Conservation (phyloP, 2,329 filamentous ascomycete species). For the Dactylellina leptospora region DNA sequence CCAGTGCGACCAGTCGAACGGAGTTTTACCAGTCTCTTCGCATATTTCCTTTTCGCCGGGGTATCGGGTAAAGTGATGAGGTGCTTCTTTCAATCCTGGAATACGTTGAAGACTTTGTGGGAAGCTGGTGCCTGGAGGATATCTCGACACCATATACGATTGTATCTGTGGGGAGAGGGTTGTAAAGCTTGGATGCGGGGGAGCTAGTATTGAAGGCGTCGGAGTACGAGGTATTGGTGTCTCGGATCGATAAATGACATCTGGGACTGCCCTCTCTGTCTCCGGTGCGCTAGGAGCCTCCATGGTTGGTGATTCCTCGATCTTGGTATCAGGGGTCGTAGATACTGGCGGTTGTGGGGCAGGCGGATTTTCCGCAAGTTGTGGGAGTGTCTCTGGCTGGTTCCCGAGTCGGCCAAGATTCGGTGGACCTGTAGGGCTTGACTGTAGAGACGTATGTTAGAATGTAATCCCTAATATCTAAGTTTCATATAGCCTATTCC, state of each 20-base stretch:
- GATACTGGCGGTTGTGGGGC: background rate
- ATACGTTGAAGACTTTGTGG: background rate
- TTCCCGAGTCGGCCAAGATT: background rate
- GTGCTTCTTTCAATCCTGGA: background rate
- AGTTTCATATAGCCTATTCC: too few relatives aligned
- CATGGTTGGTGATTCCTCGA: too few relatives aligned
- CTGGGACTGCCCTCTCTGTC: too few relatives aligned
- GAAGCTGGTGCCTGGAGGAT: constrained; percentile 18
- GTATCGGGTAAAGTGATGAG: background rate
- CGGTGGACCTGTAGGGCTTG: constrained; percentile 1
- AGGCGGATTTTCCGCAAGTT: background rate
- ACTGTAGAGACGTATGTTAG: too few relatives aligned
- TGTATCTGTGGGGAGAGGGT: constrained; percentile 11
- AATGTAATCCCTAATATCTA: too few relatives aligned
- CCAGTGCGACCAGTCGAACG: constrained; percentile 6
- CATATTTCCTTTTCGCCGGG: constrained; percentile 14
- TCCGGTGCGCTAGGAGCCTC: too few relatives aligned
- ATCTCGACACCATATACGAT: background rate
- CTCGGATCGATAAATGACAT: too few relatives aligned
- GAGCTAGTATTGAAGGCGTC: background rate
- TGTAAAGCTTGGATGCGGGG: constrained; percentile 8
- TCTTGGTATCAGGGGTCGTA: too few relatives aligned
- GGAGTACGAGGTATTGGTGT: background rate
- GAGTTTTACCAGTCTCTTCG: background rate
- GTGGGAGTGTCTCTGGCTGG: background rate